Evolutionary conservation across 2,329 filamentous ascomycete genomes (phyloP).

Genomic region (Apiospora rasikravindrae): DNA sequence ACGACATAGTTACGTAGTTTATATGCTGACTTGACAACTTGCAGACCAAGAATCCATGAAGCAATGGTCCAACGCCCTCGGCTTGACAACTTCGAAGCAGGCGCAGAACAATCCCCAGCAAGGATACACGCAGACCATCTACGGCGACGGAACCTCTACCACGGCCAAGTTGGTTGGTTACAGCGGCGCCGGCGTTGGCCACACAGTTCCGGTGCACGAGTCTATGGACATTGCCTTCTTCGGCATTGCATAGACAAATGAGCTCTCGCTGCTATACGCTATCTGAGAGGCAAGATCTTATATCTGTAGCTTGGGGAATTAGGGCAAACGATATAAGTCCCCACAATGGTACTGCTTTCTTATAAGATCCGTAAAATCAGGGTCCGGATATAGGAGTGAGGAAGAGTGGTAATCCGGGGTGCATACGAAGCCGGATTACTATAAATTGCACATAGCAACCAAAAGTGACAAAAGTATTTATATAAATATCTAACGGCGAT

Average conservation of each 20-base stretch:
- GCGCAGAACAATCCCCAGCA: constrained; percentile 22
- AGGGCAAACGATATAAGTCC: too few species aligned
- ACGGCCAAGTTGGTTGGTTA: constrained; percentile 22
- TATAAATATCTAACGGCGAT: too few species aligned
- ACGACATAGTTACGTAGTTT: neutral
- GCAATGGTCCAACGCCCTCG: constrained; percentile 44
- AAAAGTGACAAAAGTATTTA: too few species aligned
- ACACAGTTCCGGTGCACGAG: constrained; percentile 25
- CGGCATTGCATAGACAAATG: constrained; percentile 15
- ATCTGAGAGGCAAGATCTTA: too few species aligned
- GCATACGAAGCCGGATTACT: too few species aligned
- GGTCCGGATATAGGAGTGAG: too few species aligned
- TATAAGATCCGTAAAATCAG: too few species aligned
- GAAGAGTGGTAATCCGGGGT: too few species aligned
- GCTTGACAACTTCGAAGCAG: constrained; percentile 25
- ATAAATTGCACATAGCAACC: too few species aligned
- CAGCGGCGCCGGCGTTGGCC: constrained; percentile 24
- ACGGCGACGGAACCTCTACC: constrained; percentile 21
- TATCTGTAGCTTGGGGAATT: too few species aligned
- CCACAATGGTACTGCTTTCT: too few species aligned
- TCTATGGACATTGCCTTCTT: constrained; percentile 27
- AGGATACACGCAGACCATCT: constrained; percentile 24
- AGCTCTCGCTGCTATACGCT: too few species aligned
- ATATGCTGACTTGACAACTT: neutral
- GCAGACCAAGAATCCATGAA: constrained; percentile 35